Base-by-base conservation (phyloP, 306 rosid species). In the Sechiopsis laciniata region DNA sequence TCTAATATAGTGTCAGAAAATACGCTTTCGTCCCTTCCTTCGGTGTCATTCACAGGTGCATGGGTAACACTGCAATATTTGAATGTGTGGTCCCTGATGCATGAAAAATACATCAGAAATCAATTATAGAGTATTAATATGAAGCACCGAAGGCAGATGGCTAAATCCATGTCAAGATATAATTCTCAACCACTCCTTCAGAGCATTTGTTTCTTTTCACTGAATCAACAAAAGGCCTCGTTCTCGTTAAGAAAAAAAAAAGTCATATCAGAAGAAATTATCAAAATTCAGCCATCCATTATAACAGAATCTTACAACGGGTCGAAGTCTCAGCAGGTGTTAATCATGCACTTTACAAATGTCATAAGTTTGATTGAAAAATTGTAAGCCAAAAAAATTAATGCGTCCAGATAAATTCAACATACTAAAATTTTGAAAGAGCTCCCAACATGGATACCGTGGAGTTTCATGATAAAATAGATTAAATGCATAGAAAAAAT, bases 31-130 rank as follows among this genome's bases (percentile, higher is more conserved):
- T 86, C 96, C 77, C 32, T 83, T 15, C 92, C 96, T 32, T 70
- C 62, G 1, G 87, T 76, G 76, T 79, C 80, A 21, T 69, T 82
- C 86, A 85, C 88, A n/a, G 99, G 97, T 52, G 5, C 87, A 66
- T 51, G 63, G 53, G 76, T 84, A 82, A 94, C 95, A 71, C 89
- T 88, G 87, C 96, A 94, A 56, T 79, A 22, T 42, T 78, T 77
- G 55, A 10, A 89, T 77, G 81, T 82, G 45, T 61, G 74, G 68
- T 86, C 92, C 74, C 99, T 94, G 86, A 42, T 62, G 79, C 72
- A 81, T 13, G 78, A 22, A 77, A 79, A 83, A 76, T 42, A 81
- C 51, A 40, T 29, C 24, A 16, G 5, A 72, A 53, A 48, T 56
- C 19, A 78, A 61, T 72, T 50, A 32, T 13, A 19, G 29, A 55